phyloP scores from a whole-genome alignment of 345 rosid species.

The Lepidium aucheri region DNA sequence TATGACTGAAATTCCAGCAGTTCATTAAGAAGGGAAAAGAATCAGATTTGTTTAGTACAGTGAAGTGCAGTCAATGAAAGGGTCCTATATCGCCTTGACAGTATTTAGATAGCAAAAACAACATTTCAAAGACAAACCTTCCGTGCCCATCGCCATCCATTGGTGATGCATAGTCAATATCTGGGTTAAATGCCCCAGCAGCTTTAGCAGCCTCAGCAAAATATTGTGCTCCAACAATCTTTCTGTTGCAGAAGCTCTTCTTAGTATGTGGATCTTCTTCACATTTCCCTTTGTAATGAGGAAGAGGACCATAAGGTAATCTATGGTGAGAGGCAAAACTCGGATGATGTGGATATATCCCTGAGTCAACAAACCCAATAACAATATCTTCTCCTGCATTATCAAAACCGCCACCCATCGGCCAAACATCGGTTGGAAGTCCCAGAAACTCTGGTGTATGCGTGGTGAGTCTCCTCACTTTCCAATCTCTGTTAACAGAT shows the following conservation, averaged over 20 bases:
- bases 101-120: neutral
- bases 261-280: conserved; percentile 77
- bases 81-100: neutral
- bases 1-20: conserved; percentile 54
- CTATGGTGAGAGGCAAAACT: conserved; percentile 65
- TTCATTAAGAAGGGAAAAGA: neutral
- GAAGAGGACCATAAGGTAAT: conserved; percentile 79
- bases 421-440: conserved; percentile 99
- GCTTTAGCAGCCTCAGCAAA: conserved; percentile 98
- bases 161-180: conserved; percentile 85
- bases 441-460: conserved; percentile 99
- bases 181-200: conserved; percentile 84
- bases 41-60: conserved; percentile 18
- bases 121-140: conserved; percentile 42
- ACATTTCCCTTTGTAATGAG: conserved; percentile 86
- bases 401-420: conserved; percentile 94
- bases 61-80: neutral
- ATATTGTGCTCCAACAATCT: conserved; percentile 97
- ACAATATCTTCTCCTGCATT: conserved; percentile 95
- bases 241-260: conserved; percentile 80
- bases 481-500: conserved; percentile 94
- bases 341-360: conserved; percentile 89
- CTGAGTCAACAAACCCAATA: conserved; percentile 96
- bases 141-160: conserved; percentile 99
- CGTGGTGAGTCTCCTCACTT: conserved; percentile 89